phyloP scores from a whole-genome alignment of 768 basidiomycete genomes.

The Boletus rubroflammeus region DNA sequence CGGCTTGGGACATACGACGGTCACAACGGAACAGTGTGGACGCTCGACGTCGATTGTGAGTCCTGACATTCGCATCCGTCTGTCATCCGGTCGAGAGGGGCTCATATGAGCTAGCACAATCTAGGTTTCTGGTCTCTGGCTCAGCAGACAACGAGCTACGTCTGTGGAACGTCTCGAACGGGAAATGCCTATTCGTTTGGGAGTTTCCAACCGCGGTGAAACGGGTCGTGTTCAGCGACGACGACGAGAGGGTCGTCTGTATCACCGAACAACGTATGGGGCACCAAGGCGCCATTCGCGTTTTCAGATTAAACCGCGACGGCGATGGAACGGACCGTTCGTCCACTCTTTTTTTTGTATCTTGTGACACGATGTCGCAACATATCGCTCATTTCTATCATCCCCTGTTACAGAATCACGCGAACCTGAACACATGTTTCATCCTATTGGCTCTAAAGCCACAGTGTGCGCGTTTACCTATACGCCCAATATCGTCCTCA shows the following conservation, averaged over 20 bases:
- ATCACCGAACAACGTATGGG: slow-evolving; percentile 99
- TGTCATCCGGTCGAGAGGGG: background rate
- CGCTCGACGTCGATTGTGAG: slow-evolving; percentile 92
- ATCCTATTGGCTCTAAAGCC: slow-evolving; percentile 92
- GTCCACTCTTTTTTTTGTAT: slow-evolving; percentile 26
- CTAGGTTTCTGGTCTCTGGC: slow-evolving; percentile 84
- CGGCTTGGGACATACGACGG: slow-evolving; percentile 94
- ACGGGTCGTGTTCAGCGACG: slow-evolving; percentile 87
- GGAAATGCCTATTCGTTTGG: slow-evolving; percentile 93
- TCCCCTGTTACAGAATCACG: slow-evolving; percentile 52
- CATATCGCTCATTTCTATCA: background rate
- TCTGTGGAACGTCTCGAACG: slow-evolving; percentile 85
- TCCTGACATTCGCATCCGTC: slow-evolving; percentile 8
- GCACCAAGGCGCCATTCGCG: slow-evolving; percentile 82
- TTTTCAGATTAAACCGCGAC: slow-evolving; percentile 83
- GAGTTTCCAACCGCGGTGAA: slow-evolving; percentile 99
- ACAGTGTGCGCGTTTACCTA: slow-evolving; percentile 92
- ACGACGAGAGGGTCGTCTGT: slow-evolving; percentile 79
- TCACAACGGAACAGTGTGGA: slow-evolving; percentile 96
- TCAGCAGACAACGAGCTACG: slow-evolving; percentile 92
- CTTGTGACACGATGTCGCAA: background rate
- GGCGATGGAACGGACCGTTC: slow-evolving; percentile 78
- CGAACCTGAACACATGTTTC: slow-evolving; percentile 76
- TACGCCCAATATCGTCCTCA: slow-evolving; percentile 73
- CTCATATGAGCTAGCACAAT: slow-evolving; percentile 52